Evolutionary conservation across 768 basidiomycete species (phyloP), one percentile per base, ranked within the genome.

Genomic region (Collybia nuda): DNA sequence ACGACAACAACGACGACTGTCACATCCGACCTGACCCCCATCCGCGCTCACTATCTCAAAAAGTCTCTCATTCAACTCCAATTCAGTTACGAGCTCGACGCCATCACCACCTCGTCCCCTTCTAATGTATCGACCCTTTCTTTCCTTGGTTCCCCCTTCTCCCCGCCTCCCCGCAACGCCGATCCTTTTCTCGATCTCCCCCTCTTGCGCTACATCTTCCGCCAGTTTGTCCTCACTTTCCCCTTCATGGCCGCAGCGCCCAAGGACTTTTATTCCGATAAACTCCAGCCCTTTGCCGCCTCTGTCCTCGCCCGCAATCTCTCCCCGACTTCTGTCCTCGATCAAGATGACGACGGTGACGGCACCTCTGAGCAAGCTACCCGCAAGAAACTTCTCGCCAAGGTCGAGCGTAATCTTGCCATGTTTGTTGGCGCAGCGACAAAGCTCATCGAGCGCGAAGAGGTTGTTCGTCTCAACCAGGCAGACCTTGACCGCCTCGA

Each of bases 41-140:
- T 95, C 42, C 87, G 95, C 38, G 93, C 95, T 3, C 97, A 99
- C 65, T 99, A 99, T 69, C 90, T 99, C 66, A 99, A 98, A 77
- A 98, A 98, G 69, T 81, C 91, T 15, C 85, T 99, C 49, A 79
- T 98, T 39, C 83, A 88, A 57, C 85, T 98, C 45, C 86, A 98
- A 67, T 85, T 98, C 59, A 70, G 74, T 59, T 72, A 70, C n/a
- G 97, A 99, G 68, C 79, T 98, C 53, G 75, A 82, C 52, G 72
- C 73, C 18, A 76, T 93, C 56, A 80, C 82, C 8, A 73, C 78
- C 5, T 71, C 79, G 0, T 60, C 73, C 1, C 61, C 72, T 17
- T 71, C 69, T 41, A 77, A 76, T 46, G 62, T 78, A 5, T 88
- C 86, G 18, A 77, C 92, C 0, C 78, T 98, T 49, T 92, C 93